Evolutionary conservation across 140 eudicot species (phyloP).

Genomic region (Bidens hawaiensis): DNA sequence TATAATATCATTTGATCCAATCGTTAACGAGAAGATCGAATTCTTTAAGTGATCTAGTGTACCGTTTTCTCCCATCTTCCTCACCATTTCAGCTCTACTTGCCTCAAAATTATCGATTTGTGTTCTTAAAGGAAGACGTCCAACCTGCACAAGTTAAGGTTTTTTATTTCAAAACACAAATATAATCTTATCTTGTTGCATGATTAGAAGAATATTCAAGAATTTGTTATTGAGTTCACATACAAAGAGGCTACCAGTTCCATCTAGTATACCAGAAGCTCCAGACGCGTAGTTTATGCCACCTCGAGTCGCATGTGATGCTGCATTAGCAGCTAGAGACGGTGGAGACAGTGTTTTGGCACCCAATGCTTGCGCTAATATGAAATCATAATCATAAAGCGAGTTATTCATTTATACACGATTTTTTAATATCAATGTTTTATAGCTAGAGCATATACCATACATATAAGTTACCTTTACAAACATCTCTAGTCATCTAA

Average conservation of each 20-base stretch:
- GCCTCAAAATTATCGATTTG: slow-evolving; percentile 48
- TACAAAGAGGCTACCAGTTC: slow-evolving; percentile 55
- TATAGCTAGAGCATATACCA: too few species aligned
- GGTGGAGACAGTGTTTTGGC: slow-evolving; percentile 48
- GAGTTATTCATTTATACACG: too few species aligned
- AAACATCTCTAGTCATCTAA: too few species aligned
- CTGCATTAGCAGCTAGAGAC: slow-evolving; percentile 41
- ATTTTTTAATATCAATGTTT: too few species aligned
- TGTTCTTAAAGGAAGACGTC: slow-evolving; percentile 41
- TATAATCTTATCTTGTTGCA: neutral
- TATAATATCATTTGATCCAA: slow-evolving; percentile 59
- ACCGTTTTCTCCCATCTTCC: slow-evolving; percentile 42
- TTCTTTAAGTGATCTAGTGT: slow-evolving; percentile 32
- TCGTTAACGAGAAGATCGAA: slow-evolving; percentile 58
- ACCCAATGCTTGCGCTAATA: slow-evolving; percentile 59
- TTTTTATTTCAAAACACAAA: neutral
- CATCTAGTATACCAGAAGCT: slow-evolving; percentile 60
- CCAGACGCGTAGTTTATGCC: slow-evolving; percentile 69
- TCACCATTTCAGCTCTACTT: slow-evolving; percentile 42
- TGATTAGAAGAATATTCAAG: neutral
- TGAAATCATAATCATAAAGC: too few species aligned
- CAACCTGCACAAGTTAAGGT: slow-evolving; percentile 38
- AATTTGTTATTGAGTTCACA: slow-evolving; percentile 5
- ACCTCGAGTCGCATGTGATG: slow-evolving; percentile 26
- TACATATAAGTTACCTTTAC: too few species aligned